phyloP scores from a whole-genome alignment of 257 asterid genomes.

The Nemophila menziesii region DNA sequence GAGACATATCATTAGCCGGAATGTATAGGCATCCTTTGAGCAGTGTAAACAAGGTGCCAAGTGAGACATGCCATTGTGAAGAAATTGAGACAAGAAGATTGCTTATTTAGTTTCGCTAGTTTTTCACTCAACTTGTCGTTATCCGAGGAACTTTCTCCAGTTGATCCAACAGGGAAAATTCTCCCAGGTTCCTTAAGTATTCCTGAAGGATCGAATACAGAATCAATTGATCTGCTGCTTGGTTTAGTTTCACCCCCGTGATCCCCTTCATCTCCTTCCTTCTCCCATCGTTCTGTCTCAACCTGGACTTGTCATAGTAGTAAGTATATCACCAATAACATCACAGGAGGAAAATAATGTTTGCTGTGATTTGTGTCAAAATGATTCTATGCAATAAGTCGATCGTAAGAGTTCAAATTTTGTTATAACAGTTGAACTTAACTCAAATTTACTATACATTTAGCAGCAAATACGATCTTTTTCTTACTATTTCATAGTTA shows the following conservation, averaged over 20 bases:
- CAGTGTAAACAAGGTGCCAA: slow-evolving; percentile 46
- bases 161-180: not conserved
- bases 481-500: no score
- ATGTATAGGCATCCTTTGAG: no score
- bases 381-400: no score
- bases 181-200: not conserved
- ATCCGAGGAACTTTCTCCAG: slow-evolving; percentile 9
- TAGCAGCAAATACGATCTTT: no score
- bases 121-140: slow-evolving; percentile 18
- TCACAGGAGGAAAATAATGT: no score
- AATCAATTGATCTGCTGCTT: slow-evolving; percentile 5
- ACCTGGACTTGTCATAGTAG: slow-evolving; percentile 25
- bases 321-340: not conserved
- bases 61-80: slow-evolving; percentile 40
- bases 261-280: slow-evolving; percentile 45
- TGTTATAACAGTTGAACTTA: no score
- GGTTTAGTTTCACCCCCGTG: slow-evolving; percentile 13
- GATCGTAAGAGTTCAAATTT: no score
- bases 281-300: slow-evolving; percentile 61
- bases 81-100: slow-evolving; percentile 59
- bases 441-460: no score
- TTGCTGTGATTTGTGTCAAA: no score
- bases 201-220: slow-evolving; percentile 1
- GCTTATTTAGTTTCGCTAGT: slow-evolving; percentile 39
- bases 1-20: no score